Percentiles rank a stretch among this genome's conserved stretches.
Conservation (phyloP, 331 rosid species). For the Quercus tomentella region DNA sequence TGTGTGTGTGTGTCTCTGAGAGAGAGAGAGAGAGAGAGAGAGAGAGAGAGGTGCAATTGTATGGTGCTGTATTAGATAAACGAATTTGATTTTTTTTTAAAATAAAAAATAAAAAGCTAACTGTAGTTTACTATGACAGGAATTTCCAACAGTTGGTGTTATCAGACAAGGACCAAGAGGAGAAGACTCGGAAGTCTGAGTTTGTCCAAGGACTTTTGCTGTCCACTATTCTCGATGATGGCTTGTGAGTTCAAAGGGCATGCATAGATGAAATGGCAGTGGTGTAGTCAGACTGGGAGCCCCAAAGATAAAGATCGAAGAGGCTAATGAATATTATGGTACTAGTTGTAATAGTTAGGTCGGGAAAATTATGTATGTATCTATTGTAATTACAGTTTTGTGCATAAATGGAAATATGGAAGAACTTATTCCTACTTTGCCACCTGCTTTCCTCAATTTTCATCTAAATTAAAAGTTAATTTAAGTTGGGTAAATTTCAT, state of each 20-base stretch:
- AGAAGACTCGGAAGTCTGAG: slow-evolving; percentile 65
- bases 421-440: slow-evolving; percentile 17
- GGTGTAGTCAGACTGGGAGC: background rate
- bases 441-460: slow-evolving; percentile 11
- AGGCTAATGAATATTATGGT: background rate
- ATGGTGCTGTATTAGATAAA: background rate
- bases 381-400: slow-evolving; percentile 31
- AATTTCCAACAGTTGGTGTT: slow-evolving; percentile 29
- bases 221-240: slow-evolving; percentile 70
- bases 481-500: background rate
- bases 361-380: slow-evolving; percentile 20
- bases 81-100: background rate
- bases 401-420: slow-evolving; percentile 50
- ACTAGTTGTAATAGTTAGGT: slow-evolving; percentile 40
- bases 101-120: slow-evolving; percentile 13
- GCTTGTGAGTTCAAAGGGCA: slow-evolving; percentile 35
- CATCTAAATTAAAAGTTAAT: background rate
- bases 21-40: background rate
- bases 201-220: slow-evolving; percentile 75
- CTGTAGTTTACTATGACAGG: slow-evolving; percentile 42
- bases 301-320: too few species aligned
- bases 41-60: background rate
- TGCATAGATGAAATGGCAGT: slow-evolving; percentile 3
- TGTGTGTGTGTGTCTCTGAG: background rate
- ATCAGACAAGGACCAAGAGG: slow-evolving; percentile 64